Evolutionary conservation across 768 basidiomycete genomes (phyloP), one percentile per base, ranked within the genome.

Genomic region (Termitomyces sp.): DNA sequence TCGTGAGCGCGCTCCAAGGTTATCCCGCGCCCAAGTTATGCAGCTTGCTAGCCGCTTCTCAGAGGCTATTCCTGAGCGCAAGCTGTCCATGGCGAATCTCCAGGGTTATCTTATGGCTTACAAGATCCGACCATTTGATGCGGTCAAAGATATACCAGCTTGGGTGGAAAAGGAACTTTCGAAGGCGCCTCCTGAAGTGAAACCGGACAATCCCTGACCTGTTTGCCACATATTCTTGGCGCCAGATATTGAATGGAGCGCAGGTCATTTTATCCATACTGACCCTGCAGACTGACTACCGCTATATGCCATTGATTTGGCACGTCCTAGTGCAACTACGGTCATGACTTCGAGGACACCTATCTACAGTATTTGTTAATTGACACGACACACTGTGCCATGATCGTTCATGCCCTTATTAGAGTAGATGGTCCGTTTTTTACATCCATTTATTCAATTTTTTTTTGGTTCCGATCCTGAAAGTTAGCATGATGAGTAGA

Each of bases 21-120:
- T 87, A 28, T 73, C 81, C 0, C 64, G 55, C 34, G 56, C 66
- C 1, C 70, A 77, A 58, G 60, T 84, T 28, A 64, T 67, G 9
- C 58, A 60, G 46, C 82, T 91, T 37, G 86, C 88, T 1, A 67
- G 68, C 12, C 69, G 70, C 31, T 92, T 92, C 64, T 77, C 81
- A 3, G 73, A 73, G 0, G 71, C 68, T 12, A 75, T 92, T 48
- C 79, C 78, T 1, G 77, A 80, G 47, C 70, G 74, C 28, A 72
- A 76, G 62, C 68, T 77, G 31, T 82, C 77, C 22, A 81, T 80
- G 79, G 81, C 78, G 16, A 68, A 68, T 46, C 70, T 81, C 50
- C 80, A 80, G 63, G 79, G 85, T 4, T 89, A 83, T 66, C 68
- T 92, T 59, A 88, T 92, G 86, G 70, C 73, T 20, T 81, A 86